A percentile compares a stretch with the other conserved stretches of the same genome.
These are phyloP conservation scores for Nicotiana attenuata DNA, from an alignment of 257 asterid species.

Conservation along the genomic window DNA sequence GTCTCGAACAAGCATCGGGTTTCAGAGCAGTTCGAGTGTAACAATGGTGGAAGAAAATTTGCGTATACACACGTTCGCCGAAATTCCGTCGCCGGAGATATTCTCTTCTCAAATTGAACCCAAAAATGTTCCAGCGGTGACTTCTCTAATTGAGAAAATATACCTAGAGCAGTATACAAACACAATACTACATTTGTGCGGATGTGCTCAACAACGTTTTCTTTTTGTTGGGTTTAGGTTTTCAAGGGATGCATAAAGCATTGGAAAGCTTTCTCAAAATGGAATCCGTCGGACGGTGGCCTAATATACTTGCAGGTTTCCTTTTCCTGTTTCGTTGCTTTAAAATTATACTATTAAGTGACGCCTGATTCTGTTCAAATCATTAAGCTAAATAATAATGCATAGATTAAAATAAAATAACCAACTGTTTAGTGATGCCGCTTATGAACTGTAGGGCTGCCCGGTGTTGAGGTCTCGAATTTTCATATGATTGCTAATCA, in stretches of 20 bases:
- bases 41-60: conserved; percentile 23
- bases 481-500: neutral
- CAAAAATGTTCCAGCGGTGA: conserved; percentile 64
- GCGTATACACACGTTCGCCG: conserved; percentile 37
- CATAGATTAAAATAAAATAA: too few relatives aligned
- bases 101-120: conserved; percentile 62
- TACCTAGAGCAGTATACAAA: neutral
- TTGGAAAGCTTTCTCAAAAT: conserved; percentile 74
- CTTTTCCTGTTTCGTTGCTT: neutral
- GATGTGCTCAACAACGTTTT: neutral
- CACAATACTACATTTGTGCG: neutral
- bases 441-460: neutral
- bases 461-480: neutral
- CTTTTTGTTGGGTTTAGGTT: conserved; percentile 34
- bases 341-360: neutral
- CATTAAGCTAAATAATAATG: neutral
- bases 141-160: neutral
- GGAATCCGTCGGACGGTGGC: conserved; percentile 79
- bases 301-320: conserved; percentile 76
- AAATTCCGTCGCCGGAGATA: conserved; percentile 60
- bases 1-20: neutral
- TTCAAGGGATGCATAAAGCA: conserved; percentile 57
- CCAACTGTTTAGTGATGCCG: neutral
- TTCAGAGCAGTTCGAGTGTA: neutral
- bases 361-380: neutral